Percentiles rank a stretch among this genome's conserved stretches.
Conservation (phyloP, 176 grass and related monocot genomes). For the Thinopyrum elongatum region DNA sequence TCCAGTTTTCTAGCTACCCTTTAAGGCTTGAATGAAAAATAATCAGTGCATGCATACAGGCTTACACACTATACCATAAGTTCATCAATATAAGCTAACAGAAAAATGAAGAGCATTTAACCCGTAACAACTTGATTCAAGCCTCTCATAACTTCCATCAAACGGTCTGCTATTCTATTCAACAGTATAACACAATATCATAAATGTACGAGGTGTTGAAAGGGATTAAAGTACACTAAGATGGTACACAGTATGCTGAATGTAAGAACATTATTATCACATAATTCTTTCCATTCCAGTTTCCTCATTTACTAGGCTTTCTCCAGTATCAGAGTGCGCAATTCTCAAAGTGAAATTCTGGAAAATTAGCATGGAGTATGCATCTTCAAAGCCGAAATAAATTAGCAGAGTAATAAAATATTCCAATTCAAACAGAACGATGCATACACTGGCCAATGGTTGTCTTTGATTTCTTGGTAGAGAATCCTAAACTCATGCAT, state of each 20-base stretch:
- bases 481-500: constrained; percentile 98
- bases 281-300: background rate
- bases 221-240: background rate
- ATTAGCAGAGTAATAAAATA: constrained; percentile 10
- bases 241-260: background rate
- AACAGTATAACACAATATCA: background rate
- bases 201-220: background rate
- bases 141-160: background rate
- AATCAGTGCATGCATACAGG: background rate
- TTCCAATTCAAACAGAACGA: constrained; percentile 19
- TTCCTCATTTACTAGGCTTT: constrained; percentile 6
- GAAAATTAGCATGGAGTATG: background rate
- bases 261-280: background rate
- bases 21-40: background rate
- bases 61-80: background rate
- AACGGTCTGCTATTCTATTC: background rate
- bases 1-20: background rate
- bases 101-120: background rate
- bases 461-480: constrained; percentile 93
- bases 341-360: background rate
- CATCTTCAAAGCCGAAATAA: background rate
- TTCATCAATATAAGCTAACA: background rate
- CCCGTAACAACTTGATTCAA: background rate
- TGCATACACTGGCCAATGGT: constrained; percentile 96
- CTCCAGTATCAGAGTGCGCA: background rate